Evolutionary conservation across 305 asterid species (phyloP).

Genomic region (Solanum hybrid): DNA sequence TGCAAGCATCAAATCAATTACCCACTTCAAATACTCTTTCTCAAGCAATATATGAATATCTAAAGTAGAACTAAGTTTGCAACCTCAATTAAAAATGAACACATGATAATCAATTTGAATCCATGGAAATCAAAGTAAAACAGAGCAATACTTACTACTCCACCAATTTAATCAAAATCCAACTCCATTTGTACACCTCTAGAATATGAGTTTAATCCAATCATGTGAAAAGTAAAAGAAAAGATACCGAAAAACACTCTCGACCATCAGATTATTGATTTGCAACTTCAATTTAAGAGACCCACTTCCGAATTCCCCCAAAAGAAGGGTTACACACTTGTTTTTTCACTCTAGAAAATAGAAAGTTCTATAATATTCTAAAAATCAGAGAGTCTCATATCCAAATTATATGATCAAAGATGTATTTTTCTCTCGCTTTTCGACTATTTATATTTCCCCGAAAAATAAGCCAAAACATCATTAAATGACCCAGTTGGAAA

Average conservation of each 20-base stretch:
- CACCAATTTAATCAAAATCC: not conserved
- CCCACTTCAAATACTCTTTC: not conserved
- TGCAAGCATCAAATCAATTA: not conserved
- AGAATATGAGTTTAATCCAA: not conserved
- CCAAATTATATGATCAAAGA: too few relatives aligned
- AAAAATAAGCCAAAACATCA: too few relatives aligned
- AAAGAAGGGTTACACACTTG: too few relatives aligned
- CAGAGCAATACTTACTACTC: not conserved
- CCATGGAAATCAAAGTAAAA: not conserved
- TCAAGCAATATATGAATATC: not conserved
- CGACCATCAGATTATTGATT: not conserved
- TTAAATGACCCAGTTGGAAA: too few relatives aligned
- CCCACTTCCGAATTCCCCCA: not conserved
- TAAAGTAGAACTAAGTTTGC: not conserved
- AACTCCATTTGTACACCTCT: not conserved
- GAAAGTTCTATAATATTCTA: too few relatives aligned
- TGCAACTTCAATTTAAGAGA: not conserved
- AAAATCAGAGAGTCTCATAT: too few relatives aligned
- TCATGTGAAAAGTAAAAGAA: not conserved
- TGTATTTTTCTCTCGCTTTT: too few relatives aligned
- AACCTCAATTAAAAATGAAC: not conserved
- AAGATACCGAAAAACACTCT: not conserved
- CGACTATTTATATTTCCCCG: too few relatives aligned
- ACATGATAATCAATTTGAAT: not conserved
- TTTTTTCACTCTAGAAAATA: too few relatives aligned